phyloP scores from a whole-genome alignment of 192 early-diverging fungal species.

The Podila verticillata region DNA sequence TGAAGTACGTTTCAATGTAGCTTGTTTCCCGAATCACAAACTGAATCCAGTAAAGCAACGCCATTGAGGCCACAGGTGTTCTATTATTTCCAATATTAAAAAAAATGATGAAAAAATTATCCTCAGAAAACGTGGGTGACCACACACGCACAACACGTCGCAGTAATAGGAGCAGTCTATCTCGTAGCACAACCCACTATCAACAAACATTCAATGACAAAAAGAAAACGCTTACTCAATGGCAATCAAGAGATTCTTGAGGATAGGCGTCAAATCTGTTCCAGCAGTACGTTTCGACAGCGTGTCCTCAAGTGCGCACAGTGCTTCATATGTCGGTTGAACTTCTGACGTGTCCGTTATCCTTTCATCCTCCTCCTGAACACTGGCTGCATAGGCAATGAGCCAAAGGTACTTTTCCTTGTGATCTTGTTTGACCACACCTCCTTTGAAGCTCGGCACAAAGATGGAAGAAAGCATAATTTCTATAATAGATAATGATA shows the following conservation, averaged over 20 bases:
- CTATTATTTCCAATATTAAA: constrained; percentile 26
- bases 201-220: too few species aligned
- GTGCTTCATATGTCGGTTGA: constrained; percentile 35
- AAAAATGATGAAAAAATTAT: constrained; percentile 1
- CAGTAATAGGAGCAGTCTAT: background rate
- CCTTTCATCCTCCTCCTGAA: constrained; percentile 48
- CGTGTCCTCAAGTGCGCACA: constrained; percentile 49
- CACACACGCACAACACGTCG: background rate
- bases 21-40: constrained; percentile 68
- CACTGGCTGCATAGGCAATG: constrained; percentile 59
- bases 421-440: constrained; percentile 59
- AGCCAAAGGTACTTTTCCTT: constrained; percentile 64
- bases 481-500: constrained; percentile 38
- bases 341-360: constrained; percentile 46
- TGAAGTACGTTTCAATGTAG: constrained; percentile 79
- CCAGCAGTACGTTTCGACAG: constrained; percentile 53
- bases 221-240: constrained; percentile 53
- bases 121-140: background rate
- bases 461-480: constrained; percentile 59
- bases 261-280: constrained; percentile 49
- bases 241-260: constrained; percentile 50
- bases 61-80: constrained; percentile 65
- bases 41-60: constrained; percentile 69
- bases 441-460: constrained; percentile 57
- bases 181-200: background rate